These are phyloP conservation scores for Penicillium atrosanguineum DNA, from an alignment of 495 filamentous ascomycete genomes.

Conservation along the genomic window DNA sequence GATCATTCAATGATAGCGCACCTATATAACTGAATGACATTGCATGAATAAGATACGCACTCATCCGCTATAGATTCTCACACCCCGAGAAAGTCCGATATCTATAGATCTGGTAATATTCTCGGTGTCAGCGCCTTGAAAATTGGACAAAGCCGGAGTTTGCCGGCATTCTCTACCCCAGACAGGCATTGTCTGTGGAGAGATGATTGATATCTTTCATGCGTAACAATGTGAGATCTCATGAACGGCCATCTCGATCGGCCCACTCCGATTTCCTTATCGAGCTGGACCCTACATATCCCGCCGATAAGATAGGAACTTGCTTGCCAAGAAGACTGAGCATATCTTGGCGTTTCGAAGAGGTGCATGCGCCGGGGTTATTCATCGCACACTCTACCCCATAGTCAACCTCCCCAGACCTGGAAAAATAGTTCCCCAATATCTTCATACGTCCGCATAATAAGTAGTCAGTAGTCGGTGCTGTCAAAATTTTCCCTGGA, in stretches of 20 bases:
- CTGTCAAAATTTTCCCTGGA: conserved; percentile 11
- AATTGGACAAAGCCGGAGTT: neutral
- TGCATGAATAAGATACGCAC: neutral
- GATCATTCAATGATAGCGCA: too few relatives aligned
- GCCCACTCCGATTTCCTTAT: conserved; percentile 11
- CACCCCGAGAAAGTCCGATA: neutral
- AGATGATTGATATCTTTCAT: neutral
- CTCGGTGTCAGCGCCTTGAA: neutral
- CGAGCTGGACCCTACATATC: conserved; percentile 6
- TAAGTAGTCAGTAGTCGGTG: neutral
- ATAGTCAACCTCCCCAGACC: too few relatives aligned
- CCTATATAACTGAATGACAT: neutral
- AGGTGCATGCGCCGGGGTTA: neutral
- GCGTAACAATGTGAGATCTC: neutral
- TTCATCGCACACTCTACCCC: neutral
- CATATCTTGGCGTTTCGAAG: conserved; percentile 9
- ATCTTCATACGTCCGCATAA: too few relatives aligned
- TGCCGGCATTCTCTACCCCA: neutral
- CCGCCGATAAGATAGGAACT: conserved; percentile 13
- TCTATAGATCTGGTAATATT: neutral
- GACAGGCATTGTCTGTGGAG: neutral
- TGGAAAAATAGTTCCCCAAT: neutral
- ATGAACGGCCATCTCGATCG: conserved; percentile 1
- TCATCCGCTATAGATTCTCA: neutral
- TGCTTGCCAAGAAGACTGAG: conserved; percentile 4